These are phyloP conservation scores for Hemerocallis citrina DNA, from an alignment of 106 monocot genomes.

Conservation along the genomic window DNA sequence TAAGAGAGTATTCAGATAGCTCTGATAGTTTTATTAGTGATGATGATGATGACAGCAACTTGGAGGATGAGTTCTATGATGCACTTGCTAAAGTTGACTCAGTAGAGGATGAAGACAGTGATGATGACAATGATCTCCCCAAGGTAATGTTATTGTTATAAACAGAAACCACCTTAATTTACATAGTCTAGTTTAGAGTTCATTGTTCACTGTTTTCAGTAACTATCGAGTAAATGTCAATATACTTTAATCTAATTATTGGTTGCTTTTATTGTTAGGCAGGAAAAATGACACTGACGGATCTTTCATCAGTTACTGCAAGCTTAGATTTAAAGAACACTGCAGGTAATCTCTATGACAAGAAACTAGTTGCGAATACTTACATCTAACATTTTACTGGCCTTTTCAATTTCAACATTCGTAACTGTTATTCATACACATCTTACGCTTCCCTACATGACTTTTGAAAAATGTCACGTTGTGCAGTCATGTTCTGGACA, in stretches of 20 bases:
- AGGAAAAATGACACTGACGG: conserved; percentile 65
- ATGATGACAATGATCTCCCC: conserved; percentile 36
- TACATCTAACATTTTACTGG: too few species aligned
- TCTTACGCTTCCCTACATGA: too few species aligned
- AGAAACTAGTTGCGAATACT: background rate
- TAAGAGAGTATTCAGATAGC: conserved; percentile 24
- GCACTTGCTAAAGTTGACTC: conserved; percentile 57
- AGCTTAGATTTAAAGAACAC: conserved; percentile 55
- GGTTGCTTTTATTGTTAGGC: conserved; percentile 21
- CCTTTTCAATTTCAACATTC: too few species aligned
- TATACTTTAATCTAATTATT: background rate
- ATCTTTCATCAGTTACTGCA: conserved; percentile 88
- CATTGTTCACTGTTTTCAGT: background rate
- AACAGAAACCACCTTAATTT: background rate
- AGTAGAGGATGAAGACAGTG: conserved; percentile 79
- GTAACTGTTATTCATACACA: too few species aligned
- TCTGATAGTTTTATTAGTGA: conserved; percentile 19
- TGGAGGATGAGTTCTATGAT: conserved; percentile 89
- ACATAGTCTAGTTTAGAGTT: background rate
- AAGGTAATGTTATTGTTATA: conserved; percentile 23
- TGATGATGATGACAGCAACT: conserved; percentile 52
- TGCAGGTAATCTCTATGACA: conserved; percentile 47
- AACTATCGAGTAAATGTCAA: background rate
- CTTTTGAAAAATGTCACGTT: too few species aligned
- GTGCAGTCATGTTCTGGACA: too few species aligned